Conservation (phyloP, 192 early-diverging fungal genomes). For the Coemansia brasiliensis region DNA sequence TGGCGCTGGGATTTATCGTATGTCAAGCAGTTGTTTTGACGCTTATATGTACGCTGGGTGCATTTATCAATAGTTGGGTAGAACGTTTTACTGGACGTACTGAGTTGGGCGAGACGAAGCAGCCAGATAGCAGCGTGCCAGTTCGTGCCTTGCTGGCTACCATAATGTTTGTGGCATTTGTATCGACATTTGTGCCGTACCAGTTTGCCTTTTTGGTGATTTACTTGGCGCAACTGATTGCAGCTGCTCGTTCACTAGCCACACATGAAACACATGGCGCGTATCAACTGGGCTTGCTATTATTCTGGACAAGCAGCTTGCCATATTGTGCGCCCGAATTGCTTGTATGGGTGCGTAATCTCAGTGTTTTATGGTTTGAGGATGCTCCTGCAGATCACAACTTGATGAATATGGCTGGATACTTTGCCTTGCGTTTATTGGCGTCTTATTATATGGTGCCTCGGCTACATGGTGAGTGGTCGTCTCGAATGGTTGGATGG, state of each 20-base stretch:
- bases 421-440: conserved; percentile 40
- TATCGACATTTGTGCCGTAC: conserved; percentile 67
- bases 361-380: conserved; percentile 78
- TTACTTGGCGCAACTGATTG: conserved; percentile 60
- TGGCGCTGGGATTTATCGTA: conserved; percentile 39
- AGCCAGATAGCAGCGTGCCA: neutral
- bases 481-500: conserved; percentile 3
- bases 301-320: conserved; percentile 69
- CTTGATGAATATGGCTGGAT: conserved; percentile 32
- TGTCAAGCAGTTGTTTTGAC: conserved; percentile 30
- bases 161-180: conserved; percentile 55
- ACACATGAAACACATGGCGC: neutral
- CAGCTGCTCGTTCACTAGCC: conserved; percentile 51
- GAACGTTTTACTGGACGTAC: neutral
- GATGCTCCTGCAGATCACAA: conserved; percentile 77
- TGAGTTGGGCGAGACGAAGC: neutral
- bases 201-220: conserved; percentile 74
- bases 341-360: conserved; percentile 78
- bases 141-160: conserved; percentile 32
- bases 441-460: conserved; percentile 35
- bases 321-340: conserved; percentile 76
- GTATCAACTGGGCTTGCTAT: conserved; percentile 67
- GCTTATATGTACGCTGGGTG: neutral
- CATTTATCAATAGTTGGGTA: neutral
- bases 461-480: conserved; percentile 4